Evolutionary conservation across 306 rosid species (phyloP).

Genomic region (Acacia acuminata): DNA sequence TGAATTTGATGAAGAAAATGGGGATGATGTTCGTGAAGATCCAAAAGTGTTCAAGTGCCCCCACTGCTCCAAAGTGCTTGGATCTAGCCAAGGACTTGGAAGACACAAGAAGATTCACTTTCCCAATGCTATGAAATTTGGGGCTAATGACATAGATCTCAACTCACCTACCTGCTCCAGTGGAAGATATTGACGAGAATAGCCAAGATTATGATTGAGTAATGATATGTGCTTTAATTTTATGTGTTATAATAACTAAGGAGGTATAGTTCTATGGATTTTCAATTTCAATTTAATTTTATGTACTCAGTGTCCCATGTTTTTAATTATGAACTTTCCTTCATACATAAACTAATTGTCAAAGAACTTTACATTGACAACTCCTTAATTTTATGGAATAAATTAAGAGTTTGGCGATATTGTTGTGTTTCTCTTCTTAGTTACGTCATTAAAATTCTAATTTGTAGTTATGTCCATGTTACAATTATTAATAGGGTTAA

Average conservation of each 20-base stretch:
- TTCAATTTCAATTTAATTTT: not conserved
- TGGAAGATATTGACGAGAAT: conserved; percentile 24
- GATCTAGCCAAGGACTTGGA: conserved; percentile 62
- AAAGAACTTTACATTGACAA: conserved; percentile 9
- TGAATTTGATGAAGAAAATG: not conserved
- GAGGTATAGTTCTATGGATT: not conserved
- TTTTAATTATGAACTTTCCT: conserved; percentile 7
- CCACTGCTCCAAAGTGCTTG: conserved; percentile 47
- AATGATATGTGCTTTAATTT: not conserved
- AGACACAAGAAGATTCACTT: conserved; percentile 69
- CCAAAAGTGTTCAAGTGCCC: conserved; percentile 38
- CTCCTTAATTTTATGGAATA: not conserved
- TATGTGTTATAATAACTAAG: not conserved
- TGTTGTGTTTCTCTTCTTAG: not conserved
- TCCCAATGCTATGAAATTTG: not conserved
- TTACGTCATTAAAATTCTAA: not conserved
- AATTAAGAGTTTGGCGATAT: not conserved
- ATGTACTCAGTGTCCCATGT: not conserved
- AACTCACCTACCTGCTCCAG: conserved; percentile 49
- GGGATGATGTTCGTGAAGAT: not conserved
- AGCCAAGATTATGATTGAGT: not conserved
- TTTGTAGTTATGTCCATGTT: not conserved
- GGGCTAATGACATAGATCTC: conserved; percentile 41
- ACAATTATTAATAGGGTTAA: not conserved
- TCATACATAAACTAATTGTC: not conserved